These are phyloP conservation scores for Eimeria acervulina DNA, from an alignment of 169 alveolate species.

Conservation along the genomic window DNA sequence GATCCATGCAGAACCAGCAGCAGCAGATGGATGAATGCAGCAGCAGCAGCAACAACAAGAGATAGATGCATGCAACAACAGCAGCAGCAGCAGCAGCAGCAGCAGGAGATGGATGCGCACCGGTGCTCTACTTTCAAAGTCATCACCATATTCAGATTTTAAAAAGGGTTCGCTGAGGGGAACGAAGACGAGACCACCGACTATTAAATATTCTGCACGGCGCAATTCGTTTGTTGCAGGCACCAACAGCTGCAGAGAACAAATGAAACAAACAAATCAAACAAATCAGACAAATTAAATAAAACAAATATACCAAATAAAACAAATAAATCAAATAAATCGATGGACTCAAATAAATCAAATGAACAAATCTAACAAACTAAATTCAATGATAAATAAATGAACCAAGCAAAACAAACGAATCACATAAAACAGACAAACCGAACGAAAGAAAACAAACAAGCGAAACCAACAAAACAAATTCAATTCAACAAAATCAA, in stretches of 20 bases:
- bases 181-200: constrained; percentile 92
- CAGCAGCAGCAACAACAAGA: not conserved
- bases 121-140: constrained; percentile 83
- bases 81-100: not conserved
- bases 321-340: not conserved
- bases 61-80: not conserved
- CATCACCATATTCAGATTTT: constrained; percentile 84
- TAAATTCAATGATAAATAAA: no score
- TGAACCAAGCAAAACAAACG: no score
- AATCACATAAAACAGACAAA: no score
- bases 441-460: no score
- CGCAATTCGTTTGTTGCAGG: constrained; percentile 82
- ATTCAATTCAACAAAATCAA: no score
- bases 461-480: no score
- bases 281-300: not conserved
- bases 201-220: constrained; percentile 89
- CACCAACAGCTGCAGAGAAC: constrained; percentile 79
- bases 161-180: constrained; percentile 88
- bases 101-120: not conserved
- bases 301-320: not conserved
- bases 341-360: not conserved
- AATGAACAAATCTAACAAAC: no score
- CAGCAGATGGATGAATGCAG: not conserved
- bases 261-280: not conserved
- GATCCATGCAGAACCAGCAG: constrained; percentile 2